Conservation (phyloP, 208 protist genomes). For the Endotrypanum monterogeii region DNA sequence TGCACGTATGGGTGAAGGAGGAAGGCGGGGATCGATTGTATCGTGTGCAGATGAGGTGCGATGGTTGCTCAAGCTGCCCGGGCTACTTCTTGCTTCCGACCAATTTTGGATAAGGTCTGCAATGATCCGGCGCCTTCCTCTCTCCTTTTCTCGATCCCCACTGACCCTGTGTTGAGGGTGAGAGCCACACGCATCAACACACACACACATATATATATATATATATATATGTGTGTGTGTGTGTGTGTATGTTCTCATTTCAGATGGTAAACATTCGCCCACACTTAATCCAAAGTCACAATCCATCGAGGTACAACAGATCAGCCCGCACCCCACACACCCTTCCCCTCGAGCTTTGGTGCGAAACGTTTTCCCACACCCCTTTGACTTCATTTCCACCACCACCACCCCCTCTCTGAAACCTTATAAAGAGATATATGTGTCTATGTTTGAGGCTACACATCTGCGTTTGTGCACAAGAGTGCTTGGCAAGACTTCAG, state of each 20-base stretch:
- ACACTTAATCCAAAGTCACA: too few relatives aligned
- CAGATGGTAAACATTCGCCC: too few relatives aligned
- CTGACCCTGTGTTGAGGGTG: too few relatives aligned
- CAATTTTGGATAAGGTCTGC: background rate
- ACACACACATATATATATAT: background rate
- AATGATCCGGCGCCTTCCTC: background rate
- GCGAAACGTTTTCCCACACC: background rate
- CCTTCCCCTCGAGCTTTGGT: too few relatives aligned
- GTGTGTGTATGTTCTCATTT: background rate
- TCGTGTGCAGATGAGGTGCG: too few relatives aligned
- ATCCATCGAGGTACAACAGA: too few relatives aligned
- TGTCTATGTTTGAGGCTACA: background rate
- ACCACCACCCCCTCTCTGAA: background rate
- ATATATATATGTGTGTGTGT: background rate
- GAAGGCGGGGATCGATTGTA: too few relatives aligned
- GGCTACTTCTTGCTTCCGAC: too few relatives aligned
- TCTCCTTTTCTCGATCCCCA: background rate
- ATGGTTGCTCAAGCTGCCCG: too few relatives aligned
- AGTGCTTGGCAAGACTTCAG: background rate
- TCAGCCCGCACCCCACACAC: too few relatives aligned
- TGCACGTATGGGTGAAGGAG: too few relatives aligned
- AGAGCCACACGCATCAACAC: too few relatives aligned
- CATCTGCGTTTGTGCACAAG: background rate
- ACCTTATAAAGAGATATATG: background rate
- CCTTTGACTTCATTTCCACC: background rate